Base-by-base conservation (phyloP, 192 early-diverging fungal genomes). In the Coemansia sp. region DNA sequence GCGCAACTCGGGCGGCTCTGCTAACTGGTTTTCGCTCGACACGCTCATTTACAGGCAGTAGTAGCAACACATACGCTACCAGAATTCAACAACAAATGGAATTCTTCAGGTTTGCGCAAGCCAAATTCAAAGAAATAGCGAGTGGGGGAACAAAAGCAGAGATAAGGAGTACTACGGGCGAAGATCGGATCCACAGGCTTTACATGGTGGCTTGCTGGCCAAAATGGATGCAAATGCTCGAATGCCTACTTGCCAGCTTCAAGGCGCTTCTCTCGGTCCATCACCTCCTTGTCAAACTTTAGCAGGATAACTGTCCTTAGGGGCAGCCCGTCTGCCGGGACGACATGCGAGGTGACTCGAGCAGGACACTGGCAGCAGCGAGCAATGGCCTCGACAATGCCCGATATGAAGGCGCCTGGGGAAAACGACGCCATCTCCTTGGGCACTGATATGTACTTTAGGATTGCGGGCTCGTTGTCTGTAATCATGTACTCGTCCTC, bases 401-500 rank as follows among this genome's bases (percentile, higher is more conserved):
- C 97, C 37, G 93, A 95, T 56, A 97, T 82, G 68, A 95, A 99
- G 4, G 97, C 95, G 35, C 91, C 92, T 7, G 91, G 91, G 72
- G 93, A 97, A 32, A 99, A 86, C 29, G 89, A 87, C 19, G 94
- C 85, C 65, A 95, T 82, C 67, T 99, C 97, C 62, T 90, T 91
- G 3, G 97, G 97, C 7, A 95, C 88, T 7, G 94, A 94, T 37
- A 99, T 93, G 72, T 90, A 98, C 69, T 88, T 90, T 29, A 87
- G 87, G 39, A 97, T 80, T 4, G 87, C 58, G 1, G 95, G 95
- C 42, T 99, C 95, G 63, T 98, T 98, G 70, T 99, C 97, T n/a
- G 89, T 93, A 27, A 99, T 94, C 97, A 99, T 99, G 68, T 98
- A 98, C 86, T 99, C 95, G 63, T 98, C 95, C 27, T 99, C 95